Evolutionary conservation across 805 yeast species (phyloP).

Genomic region (Saturnispora quitensis): DNA sequence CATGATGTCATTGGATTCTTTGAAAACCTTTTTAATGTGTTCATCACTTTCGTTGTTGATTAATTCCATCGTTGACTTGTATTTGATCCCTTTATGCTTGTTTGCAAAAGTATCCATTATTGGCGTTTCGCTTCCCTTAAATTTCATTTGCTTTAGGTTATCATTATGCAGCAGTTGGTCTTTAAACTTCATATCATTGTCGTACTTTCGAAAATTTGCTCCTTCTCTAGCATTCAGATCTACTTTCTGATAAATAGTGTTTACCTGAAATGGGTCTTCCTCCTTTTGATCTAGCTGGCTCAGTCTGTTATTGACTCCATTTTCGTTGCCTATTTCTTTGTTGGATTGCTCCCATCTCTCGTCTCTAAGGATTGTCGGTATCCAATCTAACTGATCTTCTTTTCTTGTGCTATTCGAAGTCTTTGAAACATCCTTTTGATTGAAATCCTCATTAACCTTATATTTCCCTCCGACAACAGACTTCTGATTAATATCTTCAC

Average conservation of each 20-base stretch:
- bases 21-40: slow-evolving; percentile 1
- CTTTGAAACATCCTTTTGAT: neutral
- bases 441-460: slow-evolving; percentile 9
- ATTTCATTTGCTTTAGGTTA: slow-evolving; percentile 16
- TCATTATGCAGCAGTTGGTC: slow-evolving; percentile 15
- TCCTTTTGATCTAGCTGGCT: neutral
- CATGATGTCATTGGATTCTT: neutral
- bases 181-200: slow-evolving; percentile 15
- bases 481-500: slow-evolving; percentile 13
- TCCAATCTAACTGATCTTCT: slow-evolving; percentile 13
- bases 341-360: slow-evolving; percentile 20
- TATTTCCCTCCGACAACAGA: slow-evolving; percentile 5
- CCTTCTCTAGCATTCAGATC: slow-evolving; percentile 14
- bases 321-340: neutral
- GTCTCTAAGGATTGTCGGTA: slow-evolving; percentile 21
- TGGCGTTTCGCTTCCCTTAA: slow-evolving; percentile 9
- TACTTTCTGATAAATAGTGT: slow-evolving; percentile 20
- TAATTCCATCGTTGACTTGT: slow-evolving; percentile 15
- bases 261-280: slow-evolving; percentile 6
- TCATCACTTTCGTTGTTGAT: slow-evolving; percentile 13
- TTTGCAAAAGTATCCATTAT: slow-evolving; percentile 27
- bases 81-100: slow-evolving; percentile 12
- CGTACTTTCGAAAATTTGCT: slow-evolving; percentile 26
- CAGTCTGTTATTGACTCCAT: neutral
- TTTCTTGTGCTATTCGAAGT: neutral